phyloP scores from a whole-genome alignment of 441 rosid genomes.

The Pelargonium australe region DNA sequence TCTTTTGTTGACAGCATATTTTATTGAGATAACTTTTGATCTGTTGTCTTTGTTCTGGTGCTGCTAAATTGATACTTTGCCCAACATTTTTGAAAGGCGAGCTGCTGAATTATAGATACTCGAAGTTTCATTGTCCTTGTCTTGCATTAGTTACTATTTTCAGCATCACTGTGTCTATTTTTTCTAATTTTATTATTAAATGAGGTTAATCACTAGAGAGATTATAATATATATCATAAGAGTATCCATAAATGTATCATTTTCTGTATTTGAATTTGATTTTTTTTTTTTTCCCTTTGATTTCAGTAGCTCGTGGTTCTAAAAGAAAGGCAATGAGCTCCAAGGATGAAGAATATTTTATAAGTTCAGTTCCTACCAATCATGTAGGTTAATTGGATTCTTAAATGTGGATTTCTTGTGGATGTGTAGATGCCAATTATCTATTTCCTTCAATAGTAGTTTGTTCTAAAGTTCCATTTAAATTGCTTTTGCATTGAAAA shows the following conservation, averaged over 20 bases:
- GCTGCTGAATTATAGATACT: background rate
- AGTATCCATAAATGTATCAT: background rate
- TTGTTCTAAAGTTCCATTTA: slow-evolving; percentile 4
- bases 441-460: background rate
- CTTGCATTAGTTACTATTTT: background rate
- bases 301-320: slow-evolving; percentile 37
- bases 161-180: background rate
- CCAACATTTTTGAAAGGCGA: background rate
- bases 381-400: slow-evolving; percentile 45
- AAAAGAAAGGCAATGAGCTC: slow-evolving; percentile 71
- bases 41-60: background rate
- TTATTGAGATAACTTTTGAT: background rate
- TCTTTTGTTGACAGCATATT: background rate
- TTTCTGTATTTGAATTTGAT: background rate
- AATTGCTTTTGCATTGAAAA: slow-evolving; percentile 9
- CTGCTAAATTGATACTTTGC: background rate
- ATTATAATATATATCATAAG: background rate
- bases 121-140: background rate
- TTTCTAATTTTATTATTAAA: background rate
- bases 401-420: background rate
- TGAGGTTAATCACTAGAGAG: background rate
- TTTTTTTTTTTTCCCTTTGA: background rate
- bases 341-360: slow-evolving; percentile 81
- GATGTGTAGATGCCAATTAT: slow-evolving; percentile 5
- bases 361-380: slow-evolving; percentile 77